Base-by-base conservation (phyloP, 306 rosid genomes). In the Acacia confusa region DNA sequence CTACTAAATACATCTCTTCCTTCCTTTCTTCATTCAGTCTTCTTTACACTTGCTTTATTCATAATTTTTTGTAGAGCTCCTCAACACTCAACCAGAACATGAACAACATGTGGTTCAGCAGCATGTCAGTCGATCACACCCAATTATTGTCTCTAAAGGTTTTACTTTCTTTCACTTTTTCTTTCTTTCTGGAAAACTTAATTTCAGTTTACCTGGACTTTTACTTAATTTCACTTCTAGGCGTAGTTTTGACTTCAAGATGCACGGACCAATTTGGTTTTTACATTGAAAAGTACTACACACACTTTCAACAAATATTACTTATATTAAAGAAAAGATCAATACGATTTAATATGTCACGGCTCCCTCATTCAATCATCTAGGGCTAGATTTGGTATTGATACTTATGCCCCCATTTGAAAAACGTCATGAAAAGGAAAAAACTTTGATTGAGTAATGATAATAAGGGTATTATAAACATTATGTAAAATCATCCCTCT, bases 111-210 rank as follows among this genome's bases (percentile, higher is more conserved):
- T 47, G 16, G 82, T 71, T 76, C 89, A 79, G 81, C 83, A 86
- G 58, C 81, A 14, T 5, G 73, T 79, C 83, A 70, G 84, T 84
- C 88, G 32, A 86, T 68, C 86, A 25, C 87, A 94, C 11, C 80
- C 27, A 82, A 92, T 91, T 38, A 78, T 89, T 80, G 25, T 95
- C 65, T 83, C 91, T 82, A 92, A 82, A 92, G 98, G 98, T 92
- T 86, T 67, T 66, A 58, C 66, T 25, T 58, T 76, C n/a, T 64
- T 78, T 43, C 20, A 28, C 47, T 3, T 47, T 45, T 70, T 24
- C 64, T 41, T 24, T 47, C 61, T 55, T 73, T 72, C 68, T 76
- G 72, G 64, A 64, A 43, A 40, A 53, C 28, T 82, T 64, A 57
- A 25, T 47, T 47, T 47, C 9, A 48, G 9, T 74, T 43, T 47